Conservation (phyloP, 805 yeast species). For the Danielia reshetovae region DNA sequence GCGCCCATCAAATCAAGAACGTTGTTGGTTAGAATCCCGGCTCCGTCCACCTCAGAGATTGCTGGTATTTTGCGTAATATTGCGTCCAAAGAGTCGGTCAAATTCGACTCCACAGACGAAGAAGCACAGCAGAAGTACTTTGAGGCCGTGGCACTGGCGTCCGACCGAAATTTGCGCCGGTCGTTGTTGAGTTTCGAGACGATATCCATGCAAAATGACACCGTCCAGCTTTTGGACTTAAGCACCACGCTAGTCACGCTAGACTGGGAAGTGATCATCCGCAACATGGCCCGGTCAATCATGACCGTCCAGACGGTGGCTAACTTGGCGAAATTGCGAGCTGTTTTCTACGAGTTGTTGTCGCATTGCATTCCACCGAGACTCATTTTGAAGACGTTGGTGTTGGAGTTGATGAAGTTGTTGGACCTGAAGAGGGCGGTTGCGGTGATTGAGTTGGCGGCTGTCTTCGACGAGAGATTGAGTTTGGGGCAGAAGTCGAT, state of each 20-base stretch:
- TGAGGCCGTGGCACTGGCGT: slow-evolving; percentile 47
- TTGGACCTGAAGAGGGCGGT: slow-evolving; percentile 29
- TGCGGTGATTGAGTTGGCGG: slow-evolving; percentile 55
- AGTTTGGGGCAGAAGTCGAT: slow-evolving; percentile 84
- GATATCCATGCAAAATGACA: slow-evolving; percentile 63
- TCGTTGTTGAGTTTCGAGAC: slow-evolving; percentile 82
- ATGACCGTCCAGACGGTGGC: slow-evolving; percentile 62
- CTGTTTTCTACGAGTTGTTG: slow-evolving; percentile 73
- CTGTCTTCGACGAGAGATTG: slow-evolving; percentile 79
- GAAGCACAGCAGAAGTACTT: slow-evolving; percentile 34
- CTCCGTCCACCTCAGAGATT: slow-evolving; percentile 68
- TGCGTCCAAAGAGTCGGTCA: slow-evolving; percentile 51
- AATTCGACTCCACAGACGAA: slow-evolving; percentile 38
- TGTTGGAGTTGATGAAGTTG: slow-evolving; percentile 41
- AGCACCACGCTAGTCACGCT: slow-evolving; percentile 51
- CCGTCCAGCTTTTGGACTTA: slow-evolving; percentile 29
- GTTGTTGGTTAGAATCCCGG: slow-evolving; percentile 77
- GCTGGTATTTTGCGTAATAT: slow-evolving; percentile 50
- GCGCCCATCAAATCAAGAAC: slow-evolving; percentile 95
- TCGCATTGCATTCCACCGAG: slow-evolving; percentile 94
- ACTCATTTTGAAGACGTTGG: slow-evolving; percentile 59
- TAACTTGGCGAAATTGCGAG: slow-evolving; percentile 55
- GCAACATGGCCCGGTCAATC: slow-evolving; percentile 58
- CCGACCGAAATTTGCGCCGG: slow-evolving; percentile 72
- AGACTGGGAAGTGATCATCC: slow-evolving; percentile 88